These are phyloP conservation scores for Suhomyces maxii DNA, from an alignment of 1,139 yeast genomes.

Conservation along the genomic window DNA sequence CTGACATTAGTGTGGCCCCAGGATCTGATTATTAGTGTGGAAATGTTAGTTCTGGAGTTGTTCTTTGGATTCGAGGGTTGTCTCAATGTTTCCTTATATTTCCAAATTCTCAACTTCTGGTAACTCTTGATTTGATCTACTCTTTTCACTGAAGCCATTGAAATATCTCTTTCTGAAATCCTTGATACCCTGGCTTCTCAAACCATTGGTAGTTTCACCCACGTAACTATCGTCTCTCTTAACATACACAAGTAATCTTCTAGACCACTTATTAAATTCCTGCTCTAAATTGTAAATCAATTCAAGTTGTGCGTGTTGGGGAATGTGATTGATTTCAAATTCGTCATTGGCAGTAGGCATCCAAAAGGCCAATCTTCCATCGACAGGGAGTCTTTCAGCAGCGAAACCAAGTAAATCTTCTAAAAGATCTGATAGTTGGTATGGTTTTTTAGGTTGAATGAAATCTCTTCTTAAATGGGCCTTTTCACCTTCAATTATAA, in stretches of 20 bases:
- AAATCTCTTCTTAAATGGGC: conserved; percentile 81
- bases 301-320: conserved; percentile 73
- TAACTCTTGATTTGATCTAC: conserved; percentile 19
- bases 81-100: too few relatives aligned
- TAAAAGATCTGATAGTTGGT: conserved; percentile 71
- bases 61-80: too few relatives aligned
- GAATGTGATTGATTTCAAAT: conserved; percentile 68
- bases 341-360: conserved; percentile 97
- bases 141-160: conserved; percentile 54
- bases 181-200: conserved; percentile 40
- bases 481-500: conserved; percentile 71
- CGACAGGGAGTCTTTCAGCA: conserved; percentile 64
- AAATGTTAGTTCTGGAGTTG: too few relatives aligned
- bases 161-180: conserved; percentile 84
- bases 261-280: conserved; percentile 88
- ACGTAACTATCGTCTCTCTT: conserved; percentile 58
- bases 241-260: conserved; percentile 78
- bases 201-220: conserved; percentile 58
- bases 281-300: conserved; percentile 78
- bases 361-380: conserved; percentile 91
- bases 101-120: neutral
- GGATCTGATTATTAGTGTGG: too few relatives aligned
- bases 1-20: too few relatives aligned
- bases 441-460: conserved; percentile 91
- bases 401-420: conserved; percentile 78